Evolutionary conservation across 495 filamentous ascomycete species (phyloP).

Genomic region (Chlorociboria aeruginascens): DNA sequence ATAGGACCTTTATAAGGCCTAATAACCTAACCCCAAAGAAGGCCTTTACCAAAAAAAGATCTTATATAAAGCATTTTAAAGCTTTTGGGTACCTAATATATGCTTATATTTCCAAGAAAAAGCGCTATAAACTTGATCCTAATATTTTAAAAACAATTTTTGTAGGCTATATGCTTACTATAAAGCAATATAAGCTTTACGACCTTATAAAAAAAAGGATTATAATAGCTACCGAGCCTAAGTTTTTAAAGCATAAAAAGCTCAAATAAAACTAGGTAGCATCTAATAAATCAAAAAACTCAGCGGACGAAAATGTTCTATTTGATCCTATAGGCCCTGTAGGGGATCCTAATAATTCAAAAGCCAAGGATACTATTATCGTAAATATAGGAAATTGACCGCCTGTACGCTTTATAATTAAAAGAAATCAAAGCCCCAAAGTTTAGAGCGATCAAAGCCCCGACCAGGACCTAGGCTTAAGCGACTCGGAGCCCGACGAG

Average conservation of each 20-base stretch:
- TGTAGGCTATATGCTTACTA: neutral
- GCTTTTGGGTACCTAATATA: neutral
- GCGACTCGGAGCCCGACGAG: too few species aligned
- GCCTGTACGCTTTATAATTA: too few species aligned
- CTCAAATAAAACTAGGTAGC: neutral
- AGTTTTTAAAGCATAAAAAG: neutral
- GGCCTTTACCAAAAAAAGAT: neutral
- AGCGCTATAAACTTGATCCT: neutral
- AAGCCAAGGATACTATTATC: neutral
- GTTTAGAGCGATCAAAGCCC: neutral
- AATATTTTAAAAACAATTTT: too few species aligned
- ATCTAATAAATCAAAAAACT: neutral
- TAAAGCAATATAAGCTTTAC: conserved; percentile 1
- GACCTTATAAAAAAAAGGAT: neutral
- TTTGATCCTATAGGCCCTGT: neutral
- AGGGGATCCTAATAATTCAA: neutral
- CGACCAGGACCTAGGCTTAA: neutral
- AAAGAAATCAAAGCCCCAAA: too few species aligned
- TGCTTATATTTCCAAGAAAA: neutral
- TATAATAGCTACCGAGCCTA: neutral
- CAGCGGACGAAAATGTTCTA: neutral
- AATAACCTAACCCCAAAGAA: conserved; percentile 1
- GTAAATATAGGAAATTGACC: too few species aligned
- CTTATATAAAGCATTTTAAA: neutral
- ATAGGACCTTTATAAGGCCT: conserved; percentile 5